Percentiles rank a stretch among this genome's conserved stretches.
Evolutionary conservation across 257 asterid genomes (phyloP).

Genomic region (Orobanche coerulescens): DNA sequence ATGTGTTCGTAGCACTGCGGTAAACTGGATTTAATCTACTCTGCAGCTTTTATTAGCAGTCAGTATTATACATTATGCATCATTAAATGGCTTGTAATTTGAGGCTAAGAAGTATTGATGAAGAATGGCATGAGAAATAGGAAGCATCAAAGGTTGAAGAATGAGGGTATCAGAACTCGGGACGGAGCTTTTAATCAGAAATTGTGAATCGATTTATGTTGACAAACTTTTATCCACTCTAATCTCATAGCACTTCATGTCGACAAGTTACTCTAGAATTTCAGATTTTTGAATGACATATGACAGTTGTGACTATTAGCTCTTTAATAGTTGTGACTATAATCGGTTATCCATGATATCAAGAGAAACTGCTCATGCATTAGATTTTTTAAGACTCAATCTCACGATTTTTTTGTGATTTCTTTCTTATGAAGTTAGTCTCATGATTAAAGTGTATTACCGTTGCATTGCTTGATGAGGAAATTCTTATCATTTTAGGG

Average conservation of each 20-base stretch:
- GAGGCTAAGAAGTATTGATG: background rate
- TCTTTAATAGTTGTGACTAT: too few species aligned
- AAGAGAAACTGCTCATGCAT: too few species aligned
- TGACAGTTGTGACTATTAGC: too few species aligned
- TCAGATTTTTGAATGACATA: too few species aligned
- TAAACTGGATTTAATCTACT: constrained; percentile 11
- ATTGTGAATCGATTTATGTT: too few species aligned
- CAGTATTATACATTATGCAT: constrained; percentile 1
- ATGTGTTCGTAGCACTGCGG: constrained; percentile 85
- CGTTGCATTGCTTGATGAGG: background rate
- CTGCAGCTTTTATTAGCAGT: background rate
- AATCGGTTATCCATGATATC: too few species aligned
- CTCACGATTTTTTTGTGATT: background rate
- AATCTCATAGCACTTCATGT: too few species aligned
- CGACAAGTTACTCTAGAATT: too few species aligned
- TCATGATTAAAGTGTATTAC: background rate
- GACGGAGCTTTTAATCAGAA: too few species aligned
- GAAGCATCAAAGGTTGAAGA: background rate
- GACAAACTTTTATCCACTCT: too few species aligned
- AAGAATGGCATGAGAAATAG: background rate
- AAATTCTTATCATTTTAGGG: constrained; percentile 38
- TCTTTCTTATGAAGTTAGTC: background rate
- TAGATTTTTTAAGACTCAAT: too few species aligned
- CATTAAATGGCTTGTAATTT: background rate
- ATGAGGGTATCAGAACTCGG: background rate